Evolutionary conservation across 768 basidiomycete species (phyloP), one percentile per base, ranked within the genome.

Genomic region (Sporobolomyces phaffii): DNA sequence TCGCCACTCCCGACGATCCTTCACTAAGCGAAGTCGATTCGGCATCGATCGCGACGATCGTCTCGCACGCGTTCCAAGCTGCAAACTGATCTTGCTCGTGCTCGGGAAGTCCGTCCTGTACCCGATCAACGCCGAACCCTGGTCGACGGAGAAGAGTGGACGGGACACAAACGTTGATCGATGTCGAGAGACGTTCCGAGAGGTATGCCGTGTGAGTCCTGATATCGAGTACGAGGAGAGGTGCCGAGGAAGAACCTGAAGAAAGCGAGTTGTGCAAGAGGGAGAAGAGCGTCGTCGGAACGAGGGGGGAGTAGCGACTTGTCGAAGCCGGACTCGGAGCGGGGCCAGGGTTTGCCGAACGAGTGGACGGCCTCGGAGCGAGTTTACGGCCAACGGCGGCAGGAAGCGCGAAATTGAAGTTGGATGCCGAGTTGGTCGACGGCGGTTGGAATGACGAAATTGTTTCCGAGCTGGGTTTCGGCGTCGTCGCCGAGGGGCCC

Each of bases 141-240:
- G 91, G 91, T 0, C 93, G 86, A 69, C 91, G 91, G 76, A 98
- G 86, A 26, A 97, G 86, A 0, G 92, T 97, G 4, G 93, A 91
- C 1, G 94, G 93, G 8, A 96, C 89, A 51, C 89, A 89, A 68
- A 98, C 84, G 52, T 90, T 90, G 59, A 96, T 80, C 11, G 91
- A 86, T 52, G 78, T 73, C 44, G 82, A 82, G 34, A 96, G 72
- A 54, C 91, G 86, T 28, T 64, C 62, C 13, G 82, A 74, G 9
- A 84, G 78, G 76, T 84, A 87, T 10, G 87, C 84, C 22, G 87
- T 86, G 78, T 89, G 88, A 15, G 91, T 86, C 0, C 93, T 85
- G 60, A 97, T 86, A 80, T 97, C 93, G 78, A 98, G 81, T 73
- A 96, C 78, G 75, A 98, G 86, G 26, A 75, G 61, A 49, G 45